Conservation (phyloP, 768 basidiomycete species). For the Kwoniella heveanensis region DNA sequence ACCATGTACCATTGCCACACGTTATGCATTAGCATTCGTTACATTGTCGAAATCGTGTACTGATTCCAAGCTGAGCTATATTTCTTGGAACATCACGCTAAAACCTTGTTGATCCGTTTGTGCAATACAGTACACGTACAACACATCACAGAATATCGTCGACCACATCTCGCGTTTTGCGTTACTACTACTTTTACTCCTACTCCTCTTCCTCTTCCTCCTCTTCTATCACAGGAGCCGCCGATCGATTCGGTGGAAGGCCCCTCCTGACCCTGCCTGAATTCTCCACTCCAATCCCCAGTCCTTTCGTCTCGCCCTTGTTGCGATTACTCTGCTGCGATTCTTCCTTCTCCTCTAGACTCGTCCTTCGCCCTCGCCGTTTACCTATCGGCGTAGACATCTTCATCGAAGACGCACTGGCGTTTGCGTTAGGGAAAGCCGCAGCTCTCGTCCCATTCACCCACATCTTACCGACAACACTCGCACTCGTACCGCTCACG, state of each 20-base stretch:
- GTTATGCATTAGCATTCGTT: constrained; percentile 1
- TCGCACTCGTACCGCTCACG: not conserved
- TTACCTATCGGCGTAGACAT: constrained; percentile 2
- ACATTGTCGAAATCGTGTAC: too few species aligned
- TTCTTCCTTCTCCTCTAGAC: constrained; percentile 20
- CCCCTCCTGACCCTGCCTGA: constrained; percentile 17
- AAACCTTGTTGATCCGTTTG: too few species aligned
- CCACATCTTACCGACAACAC: constrained; percentile 17
- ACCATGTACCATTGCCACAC: not conserved
- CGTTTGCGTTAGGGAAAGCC: constrained; percentile 13
- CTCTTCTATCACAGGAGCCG: constrained; percentile 27
- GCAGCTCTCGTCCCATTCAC: constrained; percentile 25
- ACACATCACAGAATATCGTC: too few species aligned
- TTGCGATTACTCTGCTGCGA: not conserved
- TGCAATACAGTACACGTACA: not conserved
- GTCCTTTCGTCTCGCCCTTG: constrained; percentile 8
- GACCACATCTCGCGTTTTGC: too few species aligned
- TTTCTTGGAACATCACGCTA: too few species aligned
- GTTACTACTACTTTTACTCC: too few species aligned
- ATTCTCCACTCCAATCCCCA: constrained; percentile 5
- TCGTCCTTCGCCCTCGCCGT: constrained; percentile 16
- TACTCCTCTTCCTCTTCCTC: constrained; percentile 40
- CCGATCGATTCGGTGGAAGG: constrained; percentile 19
- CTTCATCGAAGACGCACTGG: constrained; percentile 1
- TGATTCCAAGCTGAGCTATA: too few species aligned